These are phyloP conservation scores for Uncinocarpus reesii DNA, from an alignment of 2,329 filamentous ascomycete genomes.

Conservation along the genomic window DNA sequence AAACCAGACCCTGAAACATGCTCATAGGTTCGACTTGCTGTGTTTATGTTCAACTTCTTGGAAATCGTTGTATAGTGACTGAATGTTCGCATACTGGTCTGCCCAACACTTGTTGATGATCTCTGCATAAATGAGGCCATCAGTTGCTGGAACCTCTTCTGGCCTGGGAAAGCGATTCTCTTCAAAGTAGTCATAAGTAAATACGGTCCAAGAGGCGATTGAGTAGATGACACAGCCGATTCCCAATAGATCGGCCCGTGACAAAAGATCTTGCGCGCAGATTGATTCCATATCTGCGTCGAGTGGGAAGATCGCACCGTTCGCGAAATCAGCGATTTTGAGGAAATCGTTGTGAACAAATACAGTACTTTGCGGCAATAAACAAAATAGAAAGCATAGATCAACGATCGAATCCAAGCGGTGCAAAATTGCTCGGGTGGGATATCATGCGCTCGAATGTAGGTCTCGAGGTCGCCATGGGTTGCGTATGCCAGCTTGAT, in stretches of 20 bases:
- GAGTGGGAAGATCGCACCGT: too few relatives aligned
- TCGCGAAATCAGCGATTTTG: too few relatives aligned
- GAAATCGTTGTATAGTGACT: conserved; percentile 12
- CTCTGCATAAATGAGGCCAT: conserved; percentile 7
- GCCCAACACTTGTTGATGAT: conserved; percentile 13
- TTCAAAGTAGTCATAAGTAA: conserved; percentile 16
- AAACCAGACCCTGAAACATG: conserved; percentile 6
- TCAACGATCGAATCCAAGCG: conserved; percentile 14
- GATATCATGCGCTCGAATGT: conserved; percentile 11
- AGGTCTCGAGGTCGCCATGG: conserved; percentile 14
- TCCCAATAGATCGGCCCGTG: conserved; percentile 14
- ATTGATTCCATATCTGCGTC: too few relatives aligned
- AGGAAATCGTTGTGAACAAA: too few relatives aligned
- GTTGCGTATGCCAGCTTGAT: conserved; percentile 15
- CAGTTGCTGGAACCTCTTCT: conserved; percentile 11
- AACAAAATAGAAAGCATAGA: conserved; percentile 13
- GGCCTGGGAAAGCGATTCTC: conserved; percentile 8
- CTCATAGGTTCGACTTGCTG: too few relatives aligned
- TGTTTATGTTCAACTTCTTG: neutral
- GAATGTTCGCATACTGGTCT: conserved; percentile 9
- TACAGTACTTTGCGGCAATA: too few relatives aligned
- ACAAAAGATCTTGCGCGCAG: conserved; percentile 13
- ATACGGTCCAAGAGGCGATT: conserved; percentile 15
- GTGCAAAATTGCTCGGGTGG: conserved; percentile 12
- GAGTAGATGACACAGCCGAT: conserved; percentile 17